Evolutionary conservation across 345 rosid species (phyloP).

Genomic region (Clausena lansium): DNA sequence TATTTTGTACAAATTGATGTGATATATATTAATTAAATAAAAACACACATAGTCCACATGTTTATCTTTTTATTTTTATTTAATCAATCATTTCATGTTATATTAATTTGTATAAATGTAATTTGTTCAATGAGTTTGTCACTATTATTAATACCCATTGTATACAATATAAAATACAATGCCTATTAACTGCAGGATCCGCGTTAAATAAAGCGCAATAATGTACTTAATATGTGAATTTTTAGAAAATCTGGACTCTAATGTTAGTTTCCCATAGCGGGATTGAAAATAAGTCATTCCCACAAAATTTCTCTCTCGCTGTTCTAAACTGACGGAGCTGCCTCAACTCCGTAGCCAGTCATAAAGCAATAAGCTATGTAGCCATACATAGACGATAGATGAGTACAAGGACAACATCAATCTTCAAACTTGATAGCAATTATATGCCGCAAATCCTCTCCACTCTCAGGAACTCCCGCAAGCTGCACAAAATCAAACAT

Average conservation of each 20-base stretch:
- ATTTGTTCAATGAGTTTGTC: too few relatives aligned
- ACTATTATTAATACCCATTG: too few relatives aligned
- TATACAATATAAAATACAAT: too few relatives aligned
- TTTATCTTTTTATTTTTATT: too few relatives aligned
- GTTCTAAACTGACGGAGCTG: background rate
- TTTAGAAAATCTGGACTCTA: background rate
- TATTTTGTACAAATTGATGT: too few relatives aligned
- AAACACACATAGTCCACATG: too few relatives aligned
- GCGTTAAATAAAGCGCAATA: too few relatives aligned
- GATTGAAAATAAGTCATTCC: background rate
- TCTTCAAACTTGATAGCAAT: background rate
- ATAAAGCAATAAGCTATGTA: background rate
- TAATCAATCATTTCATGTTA: too few relatives aligned
- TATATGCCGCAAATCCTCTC: constrained; percentile 41
- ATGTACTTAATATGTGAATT: too few relatives aligned
- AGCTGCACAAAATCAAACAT: constrained; percentile 26
- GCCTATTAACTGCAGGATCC: too few relatives aligned
- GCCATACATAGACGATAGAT: background rate
- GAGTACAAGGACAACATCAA: background rate
- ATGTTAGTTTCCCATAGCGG: background rate
- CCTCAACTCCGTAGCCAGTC: background rate
- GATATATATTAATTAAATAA: too few relatives aligned
- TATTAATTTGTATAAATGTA: too few relatives aligned
- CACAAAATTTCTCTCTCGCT: background rate
- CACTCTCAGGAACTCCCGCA: constrained; percentile 19